phyloP scores from a whole-genome alignment of 192 early-diverging fungal genomes.

The Gaertneriomyces sp. region DNA sequence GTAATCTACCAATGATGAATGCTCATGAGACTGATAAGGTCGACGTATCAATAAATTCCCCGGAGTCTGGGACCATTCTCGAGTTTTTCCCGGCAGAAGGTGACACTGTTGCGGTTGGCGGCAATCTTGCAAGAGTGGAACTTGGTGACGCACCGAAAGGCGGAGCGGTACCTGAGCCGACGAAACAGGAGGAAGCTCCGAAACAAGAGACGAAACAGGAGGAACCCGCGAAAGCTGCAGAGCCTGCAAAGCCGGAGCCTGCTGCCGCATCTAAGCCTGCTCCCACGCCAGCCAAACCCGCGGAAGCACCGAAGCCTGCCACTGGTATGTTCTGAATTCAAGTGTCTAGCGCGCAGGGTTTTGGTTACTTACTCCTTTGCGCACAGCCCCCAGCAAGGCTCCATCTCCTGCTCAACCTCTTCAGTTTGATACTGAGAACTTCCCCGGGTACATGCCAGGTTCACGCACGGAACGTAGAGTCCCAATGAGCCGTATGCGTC shows the following conservation, averaged over 20 bases:
- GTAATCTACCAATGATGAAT: slow-evolving; percentile 7
- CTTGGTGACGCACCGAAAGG: slow-evolving; percentile 60
- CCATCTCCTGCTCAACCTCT: slow-evolving; percentile 2
- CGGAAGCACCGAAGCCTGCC: slow-evolving; percentile 24
- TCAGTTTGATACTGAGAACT: slow-evolving; percentile 24
- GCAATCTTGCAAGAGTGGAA: slow-evolving; percentile 92
- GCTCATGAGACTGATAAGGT: slow-evolving; percentile 54
- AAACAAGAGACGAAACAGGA: slow-evolving; percentile 25
- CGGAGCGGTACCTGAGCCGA: slow-evolving; percentile 16
- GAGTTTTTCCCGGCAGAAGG: slow-evolving; percentile 81
- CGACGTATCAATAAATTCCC: slow-evolving; percentile 96
- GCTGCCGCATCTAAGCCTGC: slow-evolving; percentile 35
- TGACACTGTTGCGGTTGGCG: slow-evolving; percentile 84
- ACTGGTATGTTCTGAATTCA: background rate
- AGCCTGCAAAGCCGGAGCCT: slow-evolving; percentile 17
- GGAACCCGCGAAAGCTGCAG: slow-evolving; percentile 9
- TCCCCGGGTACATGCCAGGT: slow-evolving; percentile 29
- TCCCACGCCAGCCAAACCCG: slow-evolving; percentile 28
- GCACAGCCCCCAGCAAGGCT: background rate
- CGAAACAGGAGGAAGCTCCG: slow-evolving; percentile 16
- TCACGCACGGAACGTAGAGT: slow-evolving; percentile 33
- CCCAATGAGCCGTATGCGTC: slow-evolving; percentile 94
- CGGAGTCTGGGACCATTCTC: slow-evolving; percentile 82
- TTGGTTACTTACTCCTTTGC: no score
- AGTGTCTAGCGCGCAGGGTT: background rate